Conservation (phyloP, 2,329 filamentous ascomycete genomes). For the Canariomyces notabilis region DNA sequence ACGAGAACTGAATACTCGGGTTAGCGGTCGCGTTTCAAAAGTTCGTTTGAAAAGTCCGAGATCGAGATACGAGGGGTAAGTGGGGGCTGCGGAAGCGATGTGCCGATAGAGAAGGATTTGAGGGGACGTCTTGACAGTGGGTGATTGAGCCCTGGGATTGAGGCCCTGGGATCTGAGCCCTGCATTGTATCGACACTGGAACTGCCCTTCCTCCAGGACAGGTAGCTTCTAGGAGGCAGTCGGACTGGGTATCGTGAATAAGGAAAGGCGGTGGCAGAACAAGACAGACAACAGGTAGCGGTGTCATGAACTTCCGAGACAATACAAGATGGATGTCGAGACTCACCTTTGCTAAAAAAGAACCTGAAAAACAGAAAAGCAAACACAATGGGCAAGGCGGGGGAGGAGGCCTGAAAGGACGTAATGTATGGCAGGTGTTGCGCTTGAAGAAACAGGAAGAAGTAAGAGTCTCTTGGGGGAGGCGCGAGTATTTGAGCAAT, state of each 20-base stretch:
- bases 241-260: no score
- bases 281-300: not conserved
- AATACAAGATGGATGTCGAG: not conserved
- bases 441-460: constrained; percentile 19
- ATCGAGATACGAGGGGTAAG: no score
- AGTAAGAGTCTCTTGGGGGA: constrained; percentile 17
- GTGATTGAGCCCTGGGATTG: no score
- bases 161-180: no score
- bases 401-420: constrained; percentile 8
- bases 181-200: no score
- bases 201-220: not conserved
- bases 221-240: not conserved
- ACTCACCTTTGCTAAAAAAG: constrained; percentile 15
- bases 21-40: no score
- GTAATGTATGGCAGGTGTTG: no score
- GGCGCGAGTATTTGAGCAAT: constrained; percentile 28
- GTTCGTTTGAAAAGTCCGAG: no score
- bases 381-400: constrained; percentile 10
- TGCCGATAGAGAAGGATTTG: no score
- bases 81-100: no score
- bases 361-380: constrained; percentile 3
- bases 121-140: no score
- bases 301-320: not conserved
- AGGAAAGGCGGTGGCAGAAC: not conserved
- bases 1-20: constrained; percentile 3